These are phyloP conservation scores for Harringtonia aguacate DNA, from an alignment of 2,329 filamentous ascomycete species.

Conservation along the genomic window DNA sequence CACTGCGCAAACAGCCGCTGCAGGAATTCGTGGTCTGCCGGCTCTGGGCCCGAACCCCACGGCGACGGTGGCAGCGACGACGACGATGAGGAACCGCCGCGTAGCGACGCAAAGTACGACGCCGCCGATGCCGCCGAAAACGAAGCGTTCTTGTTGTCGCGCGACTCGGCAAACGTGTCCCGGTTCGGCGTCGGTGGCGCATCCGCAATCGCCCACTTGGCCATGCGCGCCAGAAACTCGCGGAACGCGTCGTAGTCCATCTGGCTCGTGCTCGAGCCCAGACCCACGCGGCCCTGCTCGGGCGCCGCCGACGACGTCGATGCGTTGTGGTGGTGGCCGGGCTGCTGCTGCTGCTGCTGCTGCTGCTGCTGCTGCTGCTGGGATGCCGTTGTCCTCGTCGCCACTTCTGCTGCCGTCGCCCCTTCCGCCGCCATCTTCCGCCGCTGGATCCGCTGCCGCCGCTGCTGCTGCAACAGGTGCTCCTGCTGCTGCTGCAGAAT, in stretches of 20 bases:
- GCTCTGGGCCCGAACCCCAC: slow-evolving; percentile 49
- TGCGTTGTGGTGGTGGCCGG: slow-evolving; percentile 13
- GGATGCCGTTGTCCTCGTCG: too few species aligned
- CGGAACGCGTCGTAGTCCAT: slow-evolving; percentile 98
- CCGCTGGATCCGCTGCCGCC: slow-evolving; percentile 55
- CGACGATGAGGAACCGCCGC: slow-evolving; percentile 23
- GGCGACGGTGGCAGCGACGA: slow-evolving; percentile 25
- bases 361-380: too few species aligned
- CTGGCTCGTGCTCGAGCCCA: slow-evolving; percentile 78
- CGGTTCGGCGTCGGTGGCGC: slow-evolving; percentile 52
- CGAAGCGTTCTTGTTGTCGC: slow-evolving; percentile 47
- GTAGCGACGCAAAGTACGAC: slow-evolving; percentile 49
- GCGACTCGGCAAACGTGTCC: slow-evolving; percentile 35
- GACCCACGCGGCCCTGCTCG: slow-evolving; percentile 76
- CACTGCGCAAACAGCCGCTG: slow-evolving; percentile 77
- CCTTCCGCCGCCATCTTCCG: not conserved
- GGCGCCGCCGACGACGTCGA: slow-evolving; percentile 37
- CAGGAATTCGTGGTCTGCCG: slow-evolving; percentile 93
- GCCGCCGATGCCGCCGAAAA: slow-evolving; percentile 24
- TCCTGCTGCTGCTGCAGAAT: slow-evolving; percentile 72
- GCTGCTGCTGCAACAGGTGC: slow-evolving; percentile 54
- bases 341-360: slow-evolving; percentile 1
- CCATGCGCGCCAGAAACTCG: slow-evolving; percentile 81
- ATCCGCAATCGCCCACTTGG: slow-evolving; percentile 90
- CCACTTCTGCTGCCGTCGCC: not conserved